These are phyloP conservation scores for Takakia lepidozioides DNA, from an alignment of 225 moss, liverwort and hornwort species.

Conservation along the genomic window DNA sequence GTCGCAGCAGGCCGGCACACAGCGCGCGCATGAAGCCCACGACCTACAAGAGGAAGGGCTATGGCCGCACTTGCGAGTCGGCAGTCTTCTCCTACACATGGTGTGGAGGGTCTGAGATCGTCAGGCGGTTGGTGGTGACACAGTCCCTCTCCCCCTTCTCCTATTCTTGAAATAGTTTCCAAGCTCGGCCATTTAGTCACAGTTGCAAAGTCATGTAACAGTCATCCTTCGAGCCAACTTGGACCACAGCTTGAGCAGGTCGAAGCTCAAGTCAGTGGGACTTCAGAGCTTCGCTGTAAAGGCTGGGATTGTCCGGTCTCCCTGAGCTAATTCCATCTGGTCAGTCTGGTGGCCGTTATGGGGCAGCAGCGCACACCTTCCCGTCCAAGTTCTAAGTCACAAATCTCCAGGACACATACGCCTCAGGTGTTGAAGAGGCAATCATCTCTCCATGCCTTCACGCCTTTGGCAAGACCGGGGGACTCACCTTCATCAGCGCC, in stretches of 20 bases:
- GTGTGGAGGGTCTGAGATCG: neutral
- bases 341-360: neutral
- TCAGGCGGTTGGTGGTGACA: neutral
- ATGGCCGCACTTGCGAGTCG: neutral
- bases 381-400: neutral
- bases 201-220: neutral
- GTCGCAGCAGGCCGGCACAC: no score
- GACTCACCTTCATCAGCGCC: neutral
- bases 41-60: neutral
- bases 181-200: neutral
- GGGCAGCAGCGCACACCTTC: neutral
- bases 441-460: neutral
- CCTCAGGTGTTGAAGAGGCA: neutral
- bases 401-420: neutral
- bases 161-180: neutral
- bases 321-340: neutral
- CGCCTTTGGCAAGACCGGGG: neutral
- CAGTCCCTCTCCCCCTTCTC: neutral
- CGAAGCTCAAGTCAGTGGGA: no score
- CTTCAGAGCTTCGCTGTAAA: no score
- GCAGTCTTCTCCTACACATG: neutral
- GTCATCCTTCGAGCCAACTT: no score
- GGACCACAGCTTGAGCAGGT: no score
- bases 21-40: neutral
- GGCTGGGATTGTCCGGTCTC: no score